Evolutionary conservation across 371 early-diverging fungal species (phyloP).

Genomic region (Apophysomyces variabilis): DNA sequence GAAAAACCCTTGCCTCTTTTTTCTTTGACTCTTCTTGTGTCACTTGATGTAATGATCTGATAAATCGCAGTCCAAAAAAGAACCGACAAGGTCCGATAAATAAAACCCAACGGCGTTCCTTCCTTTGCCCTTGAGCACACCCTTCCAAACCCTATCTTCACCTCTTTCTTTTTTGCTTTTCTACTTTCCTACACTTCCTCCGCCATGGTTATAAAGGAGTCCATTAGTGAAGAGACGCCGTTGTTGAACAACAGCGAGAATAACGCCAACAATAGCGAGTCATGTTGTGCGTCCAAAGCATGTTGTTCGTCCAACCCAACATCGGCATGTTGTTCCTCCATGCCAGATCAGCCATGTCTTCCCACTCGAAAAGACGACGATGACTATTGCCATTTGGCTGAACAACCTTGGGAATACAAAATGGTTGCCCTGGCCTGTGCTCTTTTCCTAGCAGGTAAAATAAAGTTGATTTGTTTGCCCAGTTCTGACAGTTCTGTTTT

Average conservation of each 20-base stretch:
- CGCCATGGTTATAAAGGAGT: background rate
- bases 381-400: constrained; percentile 37
- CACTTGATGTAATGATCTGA: constrained; percentile 11
- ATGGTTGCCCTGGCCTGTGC: constrained; percentile 64
- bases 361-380: constrained; percentile 22
- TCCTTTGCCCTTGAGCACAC: background rate
- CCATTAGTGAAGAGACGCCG: background rate
- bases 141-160: background rate
- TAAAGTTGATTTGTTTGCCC: background rate
- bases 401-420: constrained; percentile 64
- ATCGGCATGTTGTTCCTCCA: constrained; percentile 14
- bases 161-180: background rate
- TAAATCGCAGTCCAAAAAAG: constrained; percentile 9
- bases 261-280: background rate
- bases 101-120: constrained; percentile 8
- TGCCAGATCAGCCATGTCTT: constrained; percentile 16
- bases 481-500: background rate
- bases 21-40: background rate
- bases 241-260: background rate
- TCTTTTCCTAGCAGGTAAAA: constrained; percentile 66
- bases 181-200: background rate
- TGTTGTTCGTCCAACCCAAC: constrained; percentile 9
- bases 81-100: constrained; percentile 12
- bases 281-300: constrained; percentile 1
- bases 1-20: background rate